Base-by-base conservation (phyloP, 75 land plant genomes). In the Picea glauca region DNA sequence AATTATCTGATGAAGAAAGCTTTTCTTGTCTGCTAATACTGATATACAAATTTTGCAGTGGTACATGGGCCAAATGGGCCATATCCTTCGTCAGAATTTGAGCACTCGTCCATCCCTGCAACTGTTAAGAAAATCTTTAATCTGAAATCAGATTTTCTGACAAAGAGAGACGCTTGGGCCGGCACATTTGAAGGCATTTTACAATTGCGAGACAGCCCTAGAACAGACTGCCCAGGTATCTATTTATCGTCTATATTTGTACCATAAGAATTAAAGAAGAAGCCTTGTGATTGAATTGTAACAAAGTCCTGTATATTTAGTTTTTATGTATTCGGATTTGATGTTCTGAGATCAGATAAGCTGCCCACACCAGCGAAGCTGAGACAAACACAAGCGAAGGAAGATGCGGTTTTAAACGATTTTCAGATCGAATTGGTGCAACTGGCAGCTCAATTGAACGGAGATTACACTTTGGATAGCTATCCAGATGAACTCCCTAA, bases 401-500 rank as follows among this genome's bases (percentile, higher is more conserved):
- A 91, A 62, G 60, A 86, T 15, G 72, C 79, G 7, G 76, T 32
- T 21, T 73, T 91, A 5, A 90, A 85, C 20, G 96, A 97, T 74
- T 94, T 97, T 82, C 99, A 97, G 83, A 86, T 87, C n/a, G 98
- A 97, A 80, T 81, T 97, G 57, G 59, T 93, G 54, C 92, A 92
- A 79, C 87, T 97, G n/a, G 92, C 95, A 11, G 87, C 99, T 11
- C 92, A 88, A 15, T 23, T 62, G 63, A 91, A 83, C 32, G 98
- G 99, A 5, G 93, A 95, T 56, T 79, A 84, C 72, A 62, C 60
- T 12, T 78, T 82, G 33, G 78, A 79, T 11, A 77, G 77, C 26
- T 88, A 77, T 83, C 88, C 91, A 4, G 81, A 87, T 15, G 81
- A 76, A 38, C 72, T 90, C 14, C 76, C 80, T 26, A 84, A 84